Percentiles rank a stretch among this genome's conserved stretches.
These are phyloP conservation scores for Bassia scoparia DNA, from an alignment of 148 eudicot species.

Conservation along the genomic window DNA sequence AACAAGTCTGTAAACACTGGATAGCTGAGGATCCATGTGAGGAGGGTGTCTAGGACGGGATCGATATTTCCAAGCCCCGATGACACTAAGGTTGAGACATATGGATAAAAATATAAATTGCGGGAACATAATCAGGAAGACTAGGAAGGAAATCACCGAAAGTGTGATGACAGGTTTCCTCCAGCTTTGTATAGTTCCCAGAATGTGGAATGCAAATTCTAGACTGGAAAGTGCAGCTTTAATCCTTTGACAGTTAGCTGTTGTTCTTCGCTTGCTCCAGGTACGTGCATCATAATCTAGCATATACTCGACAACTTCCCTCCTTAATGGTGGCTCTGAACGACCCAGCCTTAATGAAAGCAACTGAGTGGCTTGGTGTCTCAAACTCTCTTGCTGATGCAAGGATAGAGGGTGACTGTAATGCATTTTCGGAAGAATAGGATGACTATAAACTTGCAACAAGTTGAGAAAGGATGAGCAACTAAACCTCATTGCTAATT, in stretches of 20 bases:
- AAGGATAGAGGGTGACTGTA: slow-evolving; percentile 34
- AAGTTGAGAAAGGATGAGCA: slow-evolving; percentile 31
- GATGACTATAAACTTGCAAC: slow-evolving; percentile 25
- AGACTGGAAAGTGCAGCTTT: slow-evolving; percentile 12
- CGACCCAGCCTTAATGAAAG: slow-evolving; percentile 28
- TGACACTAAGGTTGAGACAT: slow-evolving; percentile 20
- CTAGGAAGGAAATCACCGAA: slow-evolving; percentile 15
- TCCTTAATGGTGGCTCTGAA: slow-evolving; percentile 40
- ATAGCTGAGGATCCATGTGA: slow-evolving; percentile 38
- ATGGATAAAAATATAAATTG: slow-evolving; percentile 18
- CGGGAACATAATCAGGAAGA: slow-evolving; percentile 27
- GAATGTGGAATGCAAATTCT: not conserved
- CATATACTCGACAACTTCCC: slow-evolving; percentile 38
- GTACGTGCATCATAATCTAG: slow-evolving; percentile 33
- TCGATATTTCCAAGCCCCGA: slow-evolving; percentile 33
- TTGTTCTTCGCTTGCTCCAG: slow-evolving; percentile 33
- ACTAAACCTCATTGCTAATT: slow-evolving; percentile 34
- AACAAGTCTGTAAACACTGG: slow-evolving; percentile 14
- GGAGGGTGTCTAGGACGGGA: slow-evolving; percentile 32
- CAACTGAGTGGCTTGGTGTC: slow-evolving; percentile 38
- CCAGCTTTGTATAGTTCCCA: slow-evolving; percentile 25
- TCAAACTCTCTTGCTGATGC: slow-evolving; percentile 25
- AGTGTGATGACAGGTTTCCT: slow-evolving; percentile 27
- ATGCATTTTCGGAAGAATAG: slow-evolving; percentile 44
- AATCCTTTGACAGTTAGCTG: slow-evolving; percentile 29